Conservation (phyloP, 345 rosid species). For the Citrus sinensis region DVS_A1.0 CM039163.1:41865001-41865500, state of each 20-base stretch:
- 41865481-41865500: conserved; percentile 84
- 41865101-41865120: neutral
- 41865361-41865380: conserved; percentile 7
- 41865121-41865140: neutral
- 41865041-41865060: neutral
- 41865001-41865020: neutral
- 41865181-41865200: neutral
- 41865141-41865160: neutral
- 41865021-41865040: neutral
- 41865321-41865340: too few species aligned
- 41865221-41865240: neutral
- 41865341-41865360: conserved; percentile 12
- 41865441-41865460: conserved; percentile 96
- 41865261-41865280: neutral
- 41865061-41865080: neutral
- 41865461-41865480: conserved; percentile 84
- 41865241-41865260: neutral
- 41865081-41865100: neutral
- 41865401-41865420: conserved; percentile 94
- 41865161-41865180: neutral
- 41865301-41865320: too few species aligned
- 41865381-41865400: conserved; percentile 81
- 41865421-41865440: conserved; percentile 98
- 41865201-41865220: neutral
- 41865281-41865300: neutral